Evolutionary conservation across 139 green algal genomes (phyloP), one percentile per base, ranked within the genome.

Genomic region (Auxenochlorella pyrenoidosa): DNA sequence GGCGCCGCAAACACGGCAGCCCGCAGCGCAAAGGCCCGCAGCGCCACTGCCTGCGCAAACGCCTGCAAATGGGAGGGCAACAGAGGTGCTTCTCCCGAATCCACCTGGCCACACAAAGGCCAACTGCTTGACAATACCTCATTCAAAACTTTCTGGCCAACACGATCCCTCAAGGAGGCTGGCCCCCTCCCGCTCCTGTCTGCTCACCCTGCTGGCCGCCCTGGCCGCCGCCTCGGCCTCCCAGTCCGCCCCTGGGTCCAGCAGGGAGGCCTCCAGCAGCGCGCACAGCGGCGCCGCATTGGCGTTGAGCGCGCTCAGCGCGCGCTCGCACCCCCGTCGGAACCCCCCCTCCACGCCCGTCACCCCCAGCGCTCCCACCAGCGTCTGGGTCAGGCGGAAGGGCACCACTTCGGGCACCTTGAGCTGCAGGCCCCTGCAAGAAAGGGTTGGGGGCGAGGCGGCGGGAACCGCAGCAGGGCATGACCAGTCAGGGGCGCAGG

Each of bases 321-420:
- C 58, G 16, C 41, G 79, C 75, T 95, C 80, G 79, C 82, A 90
- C 0, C 60, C 83, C 36, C 24, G 59, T 30, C 90, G 75, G 90
- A 96, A 96, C 3, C 58, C 44, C 3, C 94, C 94, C 36, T 96
- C 90, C 41, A 90, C 87, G 19, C 94, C 94, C 19, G 86, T 87
- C 24, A 90, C 59, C 1, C 93, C 93, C 65, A 95, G 83, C 10
- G 87, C 87, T 12, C 72, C 87, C 54, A 91, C 72, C 44, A 97
- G 77, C 16, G 86, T 90, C 36, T 91, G 95, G 5, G 95, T 98
- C 54, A 98, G 92, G 13, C 96, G 92, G 93, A 99, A 99, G 19
- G 97, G 97, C 80, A 99, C 97, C 59, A 98, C 79, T 92, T 99
- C 97, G 0, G 97, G 97, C 72, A 99, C 94, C 10, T 88, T 90